A percentile compares a stretch with the other conserved stretches of the same genome.
phyloP scores from a whole-genome alignment of 371 early-diverging fungal genomes.

The Mortierella sp. region DNA sequence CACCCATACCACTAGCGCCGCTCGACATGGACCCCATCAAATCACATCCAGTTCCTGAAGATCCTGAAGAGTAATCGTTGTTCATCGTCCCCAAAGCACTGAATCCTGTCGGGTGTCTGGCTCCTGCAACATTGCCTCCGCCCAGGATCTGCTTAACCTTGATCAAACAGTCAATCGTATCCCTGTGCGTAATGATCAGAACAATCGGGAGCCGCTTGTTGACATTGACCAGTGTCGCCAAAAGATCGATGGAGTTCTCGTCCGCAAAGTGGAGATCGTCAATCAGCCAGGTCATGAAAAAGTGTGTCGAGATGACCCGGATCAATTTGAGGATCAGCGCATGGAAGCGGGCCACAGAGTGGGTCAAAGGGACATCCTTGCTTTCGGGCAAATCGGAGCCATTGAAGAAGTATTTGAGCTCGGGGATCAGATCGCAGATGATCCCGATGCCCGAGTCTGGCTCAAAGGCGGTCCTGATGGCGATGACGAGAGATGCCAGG shows the following conservation, averaged over 20 bases:
- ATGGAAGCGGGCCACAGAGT: slow-evolving; percentile 52
- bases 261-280: slow-evolving; percentile 55
- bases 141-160: slow-evolving; percentile 55
- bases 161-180: slow-evolving; percentile 44
- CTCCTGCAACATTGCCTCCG: slow-evolving; percentile 32
- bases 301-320: slow-evolving; percentile 57
- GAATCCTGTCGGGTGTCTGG: slow-evolving; percentile 22
- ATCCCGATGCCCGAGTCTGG: slow-evolving; percentile 54
- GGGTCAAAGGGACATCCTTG: slow-evolving; percentile 42
- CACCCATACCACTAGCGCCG: not conserved
- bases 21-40: not conserved
- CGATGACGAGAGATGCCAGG: slow-evolving; percentile 43
- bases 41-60: not conserved
- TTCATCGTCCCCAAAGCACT: slow-evolving; percentile 29
- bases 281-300: slow-evolving; percentile 59
- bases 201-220: slow-evolving; percentile 56
- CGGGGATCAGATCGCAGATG: slow-evolving; percentile 50
- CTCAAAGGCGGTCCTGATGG: slow-evolving; percentile 53
- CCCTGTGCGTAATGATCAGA: slow-evolving; percentile 48
- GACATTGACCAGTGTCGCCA: slow-evolving; percentile 51
- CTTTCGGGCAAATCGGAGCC: slow-evolving; percentile 48
- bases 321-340: slow-evolving; percentile 48
- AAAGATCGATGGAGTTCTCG: slow-evolving; percentile 48
- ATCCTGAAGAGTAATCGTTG: slow-evolving; percentile 10
- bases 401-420: slow-evolving; percentile 47